phyloP scores from a whole-genome alignment of 2,329 filamentous ascomycete genomes.

The Colletotrichum tropicale region DNA sequence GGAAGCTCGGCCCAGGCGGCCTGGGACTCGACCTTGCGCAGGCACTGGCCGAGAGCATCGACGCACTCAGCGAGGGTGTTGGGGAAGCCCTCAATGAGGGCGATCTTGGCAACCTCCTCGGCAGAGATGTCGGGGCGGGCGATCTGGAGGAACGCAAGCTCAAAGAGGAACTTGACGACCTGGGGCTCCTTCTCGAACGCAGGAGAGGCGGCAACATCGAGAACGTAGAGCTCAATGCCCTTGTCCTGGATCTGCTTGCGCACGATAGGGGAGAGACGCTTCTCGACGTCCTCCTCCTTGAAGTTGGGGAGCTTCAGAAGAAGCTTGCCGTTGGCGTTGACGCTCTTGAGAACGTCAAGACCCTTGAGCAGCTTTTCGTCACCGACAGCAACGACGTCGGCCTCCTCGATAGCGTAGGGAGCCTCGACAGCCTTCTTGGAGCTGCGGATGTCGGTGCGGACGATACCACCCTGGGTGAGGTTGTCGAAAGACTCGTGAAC shows the following conservation, averaged over 20 bases:
- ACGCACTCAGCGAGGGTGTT: conserved; percentile 59
- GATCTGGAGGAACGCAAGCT: conserved; percentile 84
- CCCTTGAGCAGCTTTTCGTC: conserved; percentile 78
- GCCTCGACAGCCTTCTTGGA: conserved; percentile 85
- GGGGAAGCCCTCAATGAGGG: conserved; percentile 56
- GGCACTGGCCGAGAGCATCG: conserved; percentile 70
- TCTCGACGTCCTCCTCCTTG: conserved; percentile 90
- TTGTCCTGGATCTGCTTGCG: conserved; percentile 75
- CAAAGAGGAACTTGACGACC: conserved; percentile 70
- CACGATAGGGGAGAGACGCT: conserved; percentile 74
- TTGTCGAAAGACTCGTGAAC: conserved; percentile 68
- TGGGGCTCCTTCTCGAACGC: conserved; percentile 69
- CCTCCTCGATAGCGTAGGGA: conserved; percentile 79
- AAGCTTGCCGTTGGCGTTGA: conserved; percentile 74
- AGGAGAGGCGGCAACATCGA: conserved; percentile 74
- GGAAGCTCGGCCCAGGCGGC: conserved; percentile 79
- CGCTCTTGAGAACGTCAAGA: conserved; percentile 72
- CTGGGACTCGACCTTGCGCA: conserved; percentile 78
- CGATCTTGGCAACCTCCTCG: conserved; percentile 70
- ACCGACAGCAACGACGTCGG: conserved; percentile 80
- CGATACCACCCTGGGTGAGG: conserved; percentile 75
- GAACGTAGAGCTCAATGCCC: conserved; percentile 71
- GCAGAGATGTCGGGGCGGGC: conserved; percentile 70
- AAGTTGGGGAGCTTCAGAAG: conserved; percentile 78
- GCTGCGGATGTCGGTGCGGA: conserved; percentile 84